These are phyloP conservation scores for Scheffersomyces insectosa DNA, from an alignment of 1,139 yeast genomes.

Conservation along the genomic window DNA sequence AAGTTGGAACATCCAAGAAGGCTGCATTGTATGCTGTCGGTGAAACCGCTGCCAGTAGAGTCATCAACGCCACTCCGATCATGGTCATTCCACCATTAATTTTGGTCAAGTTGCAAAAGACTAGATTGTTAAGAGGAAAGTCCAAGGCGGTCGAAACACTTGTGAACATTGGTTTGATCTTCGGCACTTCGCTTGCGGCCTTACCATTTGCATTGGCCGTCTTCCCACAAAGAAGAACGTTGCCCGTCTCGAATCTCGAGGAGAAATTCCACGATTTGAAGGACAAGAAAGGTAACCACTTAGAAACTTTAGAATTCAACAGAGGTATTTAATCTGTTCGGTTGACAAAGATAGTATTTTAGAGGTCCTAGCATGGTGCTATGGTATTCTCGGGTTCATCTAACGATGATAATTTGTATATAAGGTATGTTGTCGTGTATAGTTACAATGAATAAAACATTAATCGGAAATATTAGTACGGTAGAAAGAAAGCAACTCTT, in stretches of 20 bases:
- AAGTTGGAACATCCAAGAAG: conserved; percentile 74
- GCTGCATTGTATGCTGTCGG: conserved; percentile 95
- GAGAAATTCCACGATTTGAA: conserved; percentile 58
- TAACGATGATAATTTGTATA: too few relatives aligned
- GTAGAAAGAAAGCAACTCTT: too few relatives aligned
- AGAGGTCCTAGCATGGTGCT: too few relatives aligned
- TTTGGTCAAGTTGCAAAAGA: conserved; percentile 72
- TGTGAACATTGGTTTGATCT: conserved; percentile 80
- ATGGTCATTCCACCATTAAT: conserved; percentile 94
- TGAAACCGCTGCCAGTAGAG: conserved; percentile 93
- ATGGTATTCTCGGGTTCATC: too few relatives aligned
- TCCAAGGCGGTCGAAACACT: conserved; percentile 63
- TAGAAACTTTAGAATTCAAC: conserved; percentile 74
- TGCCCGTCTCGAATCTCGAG: conserved; percentile 64
- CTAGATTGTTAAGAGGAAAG: conserved; percentile 62
- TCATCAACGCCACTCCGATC: conserved; percentile 93
- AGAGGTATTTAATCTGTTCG: conserved; percentile 70
- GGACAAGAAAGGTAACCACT: conserved; percentile 61
- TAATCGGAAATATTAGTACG: background rate
- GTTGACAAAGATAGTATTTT: too few relatives aligned
- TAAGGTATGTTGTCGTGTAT: too few relatives aligned
- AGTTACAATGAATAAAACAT: background rate
- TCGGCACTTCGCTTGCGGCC: conserved; percentile 80
- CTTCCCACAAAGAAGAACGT: conserved; percentile 82
- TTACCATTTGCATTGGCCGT: conserved; percentile 94